Evolutionary conservation across 2,329 filamentous ascomycete genomes (phyloP), one percentile per base, ranked within the genome.

Genomic region (Mollisia scopiformis): DNA sequence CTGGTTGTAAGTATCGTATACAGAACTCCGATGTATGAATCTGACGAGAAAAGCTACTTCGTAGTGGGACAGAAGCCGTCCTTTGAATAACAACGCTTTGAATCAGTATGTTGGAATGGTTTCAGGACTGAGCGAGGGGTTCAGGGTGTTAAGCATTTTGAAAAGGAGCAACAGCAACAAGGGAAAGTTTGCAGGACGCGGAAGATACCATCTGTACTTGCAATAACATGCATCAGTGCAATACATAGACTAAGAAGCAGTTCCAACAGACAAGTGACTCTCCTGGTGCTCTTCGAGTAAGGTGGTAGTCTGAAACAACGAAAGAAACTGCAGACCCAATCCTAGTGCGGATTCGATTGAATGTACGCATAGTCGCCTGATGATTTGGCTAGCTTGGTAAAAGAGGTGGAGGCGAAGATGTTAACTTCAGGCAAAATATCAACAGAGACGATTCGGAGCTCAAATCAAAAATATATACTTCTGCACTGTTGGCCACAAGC

Each of bases 21-120:
- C 19, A 14, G 19, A 47, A 49, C 6, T 14, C 2, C 11, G 27
- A n/a, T 2, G 11, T 7, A 16, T 10, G 10, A 14, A 16, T 10
- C 43, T 60, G 23, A 60, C 35, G 25, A 21, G 39, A 50, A 27
- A 41, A 61, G 59, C 31, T 57, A 55, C 27, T 61, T 63, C 25
- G 62, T 58, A 6, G 28, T 56, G 10, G 62, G 55, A 11, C 58
- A 61, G 35, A 63, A 61, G 47, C 58, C 62, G 14, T 37, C 23
- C 2, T 2, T n/a, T 2, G 37, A 50, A 19, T 14, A 16, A 11
- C 14, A 43, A 41, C 30, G 14, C 25, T 7, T 31, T 10, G 21
- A 46, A 25, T 27, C 10, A 16, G n/a, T n/a, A 27, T 13, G 8
- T 28, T 47, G 3, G 43, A 16, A 47, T 23, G 13, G 19, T 16